A percentile compares a stretch with the other conserved stretches of the same genome.
These are phyloP conservation scores for Fusarium cicatricum DNA, from an alignment of 2,329 filamentous ascomycete species.

Conservation along the genomic window DNA sequence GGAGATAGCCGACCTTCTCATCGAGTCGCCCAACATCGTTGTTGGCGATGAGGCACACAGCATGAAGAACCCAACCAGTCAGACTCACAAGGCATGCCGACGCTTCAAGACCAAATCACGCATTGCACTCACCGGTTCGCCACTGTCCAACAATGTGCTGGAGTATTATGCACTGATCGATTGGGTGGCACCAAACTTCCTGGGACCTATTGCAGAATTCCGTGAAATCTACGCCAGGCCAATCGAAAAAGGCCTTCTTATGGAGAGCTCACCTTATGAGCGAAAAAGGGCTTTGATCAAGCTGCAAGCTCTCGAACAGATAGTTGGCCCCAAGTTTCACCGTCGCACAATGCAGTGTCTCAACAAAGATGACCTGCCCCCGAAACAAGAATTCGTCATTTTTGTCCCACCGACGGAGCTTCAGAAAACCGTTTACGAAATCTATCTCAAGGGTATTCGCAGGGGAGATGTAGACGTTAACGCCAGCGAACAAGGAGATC, in stretches of 20 bases:
- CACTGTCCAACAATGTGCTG: constrained; percentile 81
- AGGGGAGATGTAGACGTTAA: not conserved
- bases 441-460: constrained; percentile 49
- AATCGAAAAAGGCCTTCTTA: constrained; percentile 75
- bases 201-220: constrained; percentile 76
- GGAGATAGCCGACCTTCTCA: constrained; percentile 56
- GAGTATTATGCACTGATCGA: constrained; percentile 91
- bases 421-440: constrained; percentile 70
- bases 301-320: constrained; percentile 74
- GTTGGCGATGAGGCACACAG: constrained; percentile 86
- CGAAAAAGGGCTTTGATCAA: constrained; percentile 69
- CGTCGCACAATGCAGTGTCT: constrained; percentile 74
- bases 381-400: constrained; percentile 84
- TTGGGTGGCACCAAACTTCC: constrained; percentile 83
- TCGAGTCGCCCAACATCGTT: constrained; percentile 73
- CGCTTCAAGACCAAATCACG: constrained; percentile 73
- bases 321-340: constrained; percentile 80
- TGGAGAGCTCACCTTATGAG: constrained; percentile 66
- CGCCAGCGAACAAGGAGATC: too few relatives aligned
- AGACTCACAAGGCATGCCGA: constrained; percentile 61
- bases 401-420: constrained; percentile 72
- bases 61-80: constrained; percentile 71
- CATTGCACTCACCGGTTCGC: constrained; percentile 87
- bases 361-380: constrained; percentile 70
- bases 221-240: constrained; percentile 72